phyloP scores from a whole-genome alignment of 352 stramenopile genomes.

The Aphanomyces astaci region DNA sequence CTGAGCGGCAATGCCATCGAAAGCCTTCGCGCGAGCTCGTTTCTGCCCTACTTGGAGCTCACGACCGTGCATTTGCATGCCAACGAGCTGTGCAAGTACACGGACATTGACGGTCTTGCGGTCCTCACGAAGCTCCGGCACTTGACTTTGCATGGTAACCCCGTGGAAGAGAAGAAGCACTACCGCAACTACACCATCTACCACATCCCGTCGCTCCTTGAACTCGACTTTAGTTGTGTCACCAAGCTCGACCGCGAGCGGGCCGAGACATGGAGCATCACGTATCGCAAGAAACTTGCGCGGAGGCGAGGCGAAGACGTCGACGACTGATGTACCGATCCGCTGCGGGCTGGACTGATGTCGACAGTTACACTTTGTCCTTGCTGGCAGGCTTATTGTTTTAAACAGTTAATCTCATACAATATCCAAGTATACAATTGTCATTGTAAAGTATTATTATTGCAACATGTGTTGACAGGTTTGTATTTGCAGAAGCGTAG shows the following conservation, averaged over 20 bases:
- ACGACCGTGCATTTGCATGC: conserved; percentile 69
- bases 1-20: conserved; percentile 45
- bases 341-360: no score
- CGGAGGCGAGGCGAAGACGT: conserved; percentile 14
- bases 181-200: conserved; percentile 78
- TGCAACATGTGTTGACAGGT: no score
- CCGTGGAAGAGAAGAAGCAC: conserved; percentile 79
- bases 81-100: conserved; percentile 53
- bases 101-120: conserved; percentile 49
- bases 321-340: background rate
- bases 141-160: conserved; percentile 74
- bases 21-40: conserved; percentile 32
- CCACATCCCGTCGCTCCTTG: conserved; percentile 47
- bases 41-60: conserved; percentile 42
- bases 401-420: no score
- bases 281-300: conserved; percentile 46
- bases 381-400: no score
- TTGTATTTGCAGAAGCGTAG: background rate
- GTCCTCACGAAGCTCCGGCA: conserved; percentile 47
- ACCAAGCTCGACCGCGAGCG: conserved; percentile 56
- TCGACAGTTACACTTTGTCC: no score
- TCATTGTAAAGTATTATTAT: no score
- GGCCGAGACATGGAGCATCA: conserved; percentile 56
- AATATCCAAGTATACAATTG: no score
- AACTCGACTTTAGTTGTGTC: conserved; percentile 72